Evolutionary conservation across 352 stramenopile genomes (phyloP), one percentile per base, ranked within the genome.

Genomic region (Globisporangium alternatum): DNA sequence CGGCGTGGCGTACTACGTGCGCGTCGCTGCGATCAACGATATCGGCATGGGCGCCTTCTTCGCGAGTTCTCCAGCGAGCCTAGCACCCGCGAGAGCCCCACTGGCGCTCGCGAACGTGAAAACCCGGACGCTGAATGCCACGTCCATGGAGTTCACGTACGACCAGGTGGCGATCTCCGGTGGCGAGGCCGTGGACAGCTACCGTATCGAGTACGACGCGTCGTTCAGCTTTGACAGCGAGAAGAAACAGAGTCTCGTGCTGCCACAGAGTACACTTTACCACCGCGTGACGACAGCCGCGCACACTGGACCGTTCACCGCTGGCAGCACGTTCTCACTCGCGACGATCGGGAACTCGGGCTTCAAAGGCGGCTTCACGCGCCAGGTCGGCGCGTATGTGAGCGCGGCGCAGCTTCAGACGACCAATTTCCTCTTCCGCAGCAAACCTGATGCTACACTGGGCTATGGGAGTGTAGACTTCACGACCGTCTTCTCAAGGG

Each of bases 11-110:
- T 97, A 97, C 71, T 90, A 80, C 41, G 85, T 92, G 7, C 81
- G 89, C 17, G 83, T 98, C 6, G 76, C 81, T 35, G 90, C 90
- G 9, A 66, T 71, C 9, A 98, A 97, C 59, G 90, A 96, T 62
- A 78, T 79, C 47, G 92, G 94, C 7, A 74, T 78, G 33, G 89
- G 93, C 0, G 78, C 69, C 1, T 97, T 93, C 1, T 97, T 93
- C 37, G 80, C 76, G 2, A 56, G 51, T 22, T 59, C 66, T 19
- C 56, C 51, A 19, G 58, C 41, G 17, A 68, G 72, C 1, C 28
- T 83, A 1, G 73, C 77, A 19, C 82, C 84, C 2, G 90, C 84
- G 19, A 72, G 83, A 19, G 51, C 75, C 8, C 87, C 87, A 7
- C 53, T 86, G 0, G 56, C 78, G 5, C 58, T 94, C 13, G 56